A percentile compares a stretch with the other conserved stretches of the same genome.
Conservation (phyloP, 805 yeast species). For the Sugiyamaella lignohabitans region DNA sequence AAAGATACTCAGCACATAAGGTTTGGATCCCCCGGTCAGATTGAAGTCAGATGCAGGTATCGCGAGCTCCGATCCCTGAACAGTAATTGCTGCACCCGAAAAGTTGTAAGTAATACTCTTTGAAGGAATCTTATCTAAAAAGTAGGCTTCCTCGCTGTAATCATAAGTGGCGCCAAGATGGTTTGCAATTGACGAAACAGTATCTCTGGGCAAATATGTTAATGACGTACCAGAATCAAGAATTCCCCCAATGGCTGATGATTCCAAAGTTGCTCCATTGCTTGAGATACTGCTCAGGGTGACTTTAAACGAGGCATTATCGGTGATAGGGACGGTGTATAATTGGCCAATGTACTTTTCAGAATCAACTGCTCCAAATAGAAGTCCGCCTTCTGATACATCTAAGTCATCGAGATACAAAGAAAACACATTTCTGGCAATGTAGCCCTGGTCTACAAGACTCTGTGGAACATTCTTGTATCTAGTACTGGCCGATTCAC, state of each 20-base stretch:
- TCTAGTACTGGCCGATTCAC: constrained; percentile 15
- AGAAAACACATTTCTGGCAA: constrained; percentile 39
- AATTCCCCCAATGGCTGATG: constrained; percentile 7
- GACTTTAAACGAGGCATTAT: constrained; percentile 11
- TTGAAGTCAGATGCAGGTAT: constrained; percentile 17
- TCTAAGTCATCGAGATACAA: constrained; percentile 37
- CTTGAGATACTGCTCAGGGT: constrained; percentile 3
- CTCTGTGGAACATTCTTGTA: constrained; percentile 64
- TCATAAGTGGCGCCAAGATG: constrained; percentile 38
- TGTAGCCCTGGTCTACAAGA: constrained; percentile 43
- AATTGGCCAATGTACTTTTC: constrained; percentile 39
- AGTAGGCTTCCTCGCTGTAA: constrained; percentile 20
- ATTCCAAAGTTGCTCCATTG: background rate
- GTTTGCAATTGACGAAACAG: constrained; percentile 28
- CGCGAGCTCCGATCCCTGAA: constrained; percentile 22
- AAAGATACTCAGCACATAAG: constrained; percentile 14
- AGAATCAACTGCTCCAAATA: constrained; percentile 51
- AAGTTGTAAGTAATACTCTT: constrained; percentile 41
- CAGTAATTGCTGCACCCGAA: constrained; percentile 20
- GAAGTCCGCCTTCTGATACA: constrained; percentile 34
- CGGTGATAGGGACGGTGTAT: constrained; percentile 21
- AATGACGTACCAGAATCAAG: constrained; percentile 26
- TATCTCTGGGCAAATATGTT: constrained; percentile 21
- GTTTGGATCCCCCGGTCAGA: constrained; percentile 1
- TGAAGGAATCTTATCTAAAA: constrained; percentile 14